Evolutionary conservation across 805 yeast genomes (phyloP).

Genomic region (Cyberlindnera saturnus): DNA sequence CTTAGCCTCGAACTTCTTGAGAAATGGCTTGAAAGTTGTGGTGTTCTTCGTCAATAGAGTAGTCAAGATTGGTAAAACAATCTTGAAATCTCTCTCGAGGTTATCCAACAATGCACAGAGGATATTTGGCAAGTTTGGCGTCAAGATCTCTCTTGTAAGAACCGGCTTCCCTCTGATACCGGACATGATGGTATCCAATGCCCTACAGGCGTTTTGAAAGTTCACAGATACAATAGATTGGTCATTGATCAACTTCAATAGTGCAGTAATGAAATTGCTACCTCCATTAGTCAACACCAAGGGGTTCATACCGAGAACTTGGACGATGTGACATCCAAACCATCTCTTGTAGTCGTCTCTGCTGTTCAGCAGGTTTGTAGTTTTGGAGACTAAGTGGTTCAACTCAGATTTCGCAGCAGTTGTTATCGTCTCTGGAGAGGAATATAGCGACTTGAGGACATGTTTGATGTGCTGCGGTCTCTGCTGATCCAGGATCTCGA

Average conservation of each 20-base stretch:
- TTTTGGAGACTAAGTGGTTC: constrained; percentile 39
- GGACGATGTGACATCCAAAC: constrained; percentile 30
- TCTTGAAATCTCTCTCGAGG: constrained; percentile 28
- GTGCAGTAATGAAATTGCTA: constrained; percentile 27
- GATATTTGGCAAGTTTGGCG: constrained; percentile 68
- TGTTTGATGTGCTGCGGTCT: constrained; percentile 15
- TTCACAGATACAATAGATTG: constrained; percentile 24
- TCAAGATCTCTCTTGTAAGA: constrained; percentile 73
- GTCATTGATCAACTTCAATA: constrained; percentile 31
- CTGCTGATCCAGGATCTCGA: constrained; percentile 16
- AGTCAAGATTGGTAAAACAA: constrained; percentile 34
- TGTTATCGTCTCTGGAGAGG: constrained; percentile 26
- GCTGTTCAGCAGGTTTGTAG: constrained; percentile 28
- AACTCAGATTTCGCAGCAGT: constrained; percentile 44
- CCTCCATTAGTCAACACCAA: constrained; percentile 31
- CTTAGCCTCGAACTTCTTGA: constrained; percentile 49
- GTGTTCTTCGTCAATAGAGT: constrained; percentile 51
- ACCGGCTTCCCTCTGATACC: constrained; percentile 75
- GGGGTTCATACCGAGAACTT: constrained; percentile 20
- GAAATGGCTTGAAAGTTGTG: constrained; percentile 78
- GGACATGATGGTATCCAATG: constrained; percentile 26
- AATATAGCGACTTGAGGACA: constrained; percentile 19
- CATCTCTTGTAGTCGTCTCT: constrained; percentile 29
- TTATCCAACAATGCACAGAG: constrained; percentile 47
- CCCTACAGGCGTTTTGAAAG: constrained; percentile 26